Conservation (phyloP, 371 early-diverging fungal genomes). For the Mortierella sp. region DNA sequence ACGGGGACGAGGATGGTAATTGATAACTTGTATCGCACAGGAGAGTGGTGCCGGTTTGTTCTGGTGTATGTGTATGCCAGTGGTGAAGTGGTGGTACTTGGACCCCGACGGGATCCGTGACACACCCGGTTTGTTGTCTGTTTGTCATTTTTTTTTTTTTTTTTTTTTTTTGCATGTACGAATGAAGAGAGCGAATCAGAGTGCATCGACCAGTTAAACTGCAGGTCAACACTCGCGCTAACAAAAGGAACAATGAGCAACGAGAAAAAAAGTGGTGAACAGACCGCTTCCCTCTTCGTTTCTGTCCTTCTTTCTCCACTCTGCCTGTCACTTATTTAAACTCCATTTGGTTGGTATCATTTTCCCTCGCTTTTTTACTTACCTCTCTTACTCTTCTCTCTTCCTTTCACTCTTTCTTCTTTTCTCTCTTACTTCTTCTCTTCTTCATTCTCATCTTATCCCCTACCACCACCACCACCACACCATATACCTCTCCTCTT, state of each 20-base stretch:
- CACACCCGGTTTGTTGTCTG: neutral
- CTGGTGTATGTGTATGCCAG: no score
- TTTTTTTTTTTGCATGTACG: neutral
- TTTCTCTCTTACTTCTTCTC: neutral
- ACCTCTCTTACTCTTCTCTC: neutral
- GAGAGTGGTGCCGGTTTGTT: no score
- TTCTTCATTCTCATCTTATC: neutral
- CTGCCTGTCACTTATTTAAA: neutral
- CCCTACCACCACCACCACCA: constrained; percentile 3
- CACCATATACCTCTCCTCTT: neutral
- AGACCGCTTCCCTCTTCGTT: neutral
- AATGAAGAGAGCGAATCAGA: constrained; percentile 5
- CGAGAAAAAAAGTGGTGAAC: neutral
- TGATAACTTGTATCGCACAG: no score
- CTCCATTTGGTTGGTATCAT: neutral
- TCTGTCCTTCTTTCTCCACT: constrained; percentile 4
- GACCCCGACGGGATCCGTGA: neutral
- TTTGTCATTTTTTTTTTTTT: no score
- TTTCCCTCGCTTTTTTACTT: neutral
- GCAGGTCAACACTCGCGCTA: no score
- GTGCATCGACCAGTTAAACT: no score
- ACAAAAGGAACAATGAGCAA: neutral
- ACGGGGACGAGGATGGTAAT: neutral
- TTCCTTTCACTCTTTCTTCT: neutral
- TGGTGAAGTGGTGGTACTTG: no score